These are phyloP conservation scores for Sclerotinia sclerotiorum DNA, from an alignment of 2,329 filamentous ascomycete genomes.

Conservation along the genomic window DNA sequence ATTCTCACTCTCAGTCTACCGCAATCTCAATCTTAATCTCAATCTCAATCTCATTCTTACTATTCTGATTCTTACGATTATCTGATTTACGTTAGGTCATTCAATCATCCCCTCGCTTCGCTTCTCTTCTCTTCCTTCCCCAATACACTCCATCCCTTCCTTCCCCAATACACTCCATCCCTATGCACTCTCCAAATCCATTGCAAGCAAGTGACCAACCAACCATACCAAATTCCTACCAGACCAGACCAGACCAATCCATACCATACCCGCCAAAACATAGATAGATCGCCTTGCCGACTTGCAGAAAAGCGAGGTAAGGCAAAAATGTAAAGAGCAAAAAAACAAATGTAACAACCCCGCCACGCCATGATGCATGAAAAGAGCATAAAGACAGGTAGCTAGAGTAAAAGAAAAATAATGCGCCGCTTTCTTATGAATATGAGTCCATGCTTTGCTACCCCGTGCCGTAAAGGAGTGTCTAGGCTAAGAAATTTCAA, in stretches of 20 bases:
- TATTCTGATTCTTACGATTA: background rate
- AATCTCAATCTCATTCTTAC: background rate
- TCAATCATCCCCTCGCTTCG: background rate
- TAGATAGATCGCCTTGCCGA: background rate
- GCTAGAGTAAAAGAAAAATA: background rate
- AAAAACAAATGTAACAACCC: constrained; percentile 4
- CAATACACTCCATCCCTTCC: too few relatives aligned
- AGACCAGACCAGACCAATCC: constrained; percentile 7
- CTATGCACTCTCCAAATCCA: constrained; percentile 13
- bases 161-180: constrained; percentile 6
- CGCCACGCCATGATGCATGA: constrained; percentile 10
- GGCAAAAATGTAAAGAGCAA: constrained; percentile 8
- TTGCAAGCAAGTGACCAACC: constrained; percentile 1
- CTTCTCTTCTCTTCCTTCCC: background rate
- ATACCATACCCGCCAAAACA: constrained; percentile 11
- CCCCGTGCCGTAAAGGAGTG: background rate
- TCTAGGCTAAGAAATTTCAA: background rate
- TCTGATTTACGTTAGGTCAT: background rate
- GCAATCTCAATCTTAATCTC: background rate
- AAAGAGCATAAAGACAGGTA: background rate
- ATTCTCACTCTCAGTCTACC: background rate
- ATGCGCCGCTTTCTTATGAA: background rate
- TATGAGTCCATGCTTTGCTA: background rate
- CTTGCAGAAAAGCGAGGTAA: background rate
- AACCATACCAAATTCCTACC: constrained; percentile 9